phyloP scores from a whole-genome alignment of 305 asterid species.

The Fraxinus paxiana region DNA sequence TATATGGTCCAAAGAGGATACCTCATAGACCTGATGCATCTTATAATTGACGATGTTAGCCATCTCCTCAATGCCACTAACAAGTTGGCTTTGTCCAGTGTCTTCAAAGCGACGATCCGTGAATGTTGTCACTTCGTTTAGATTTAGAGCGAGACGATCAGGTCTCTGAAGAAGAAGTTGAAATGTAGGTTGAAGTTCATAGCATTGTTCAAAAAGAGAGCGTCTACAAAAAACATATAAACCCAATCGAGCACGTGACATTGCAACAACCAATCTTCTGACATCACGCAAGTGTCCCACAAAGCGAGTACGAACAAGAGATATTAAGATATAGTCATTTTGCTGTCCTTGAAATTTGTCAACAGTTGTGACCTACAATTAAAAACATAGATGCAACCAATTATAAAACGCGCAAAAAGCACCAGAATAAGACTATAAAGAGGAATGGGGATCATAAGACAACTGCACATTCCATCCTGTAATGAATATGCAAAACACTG shows the following conservation, averaged over 20 bases:
- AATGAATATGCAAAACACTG: not conserved
- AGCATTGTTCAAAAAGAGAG: constrained; percentile 90
- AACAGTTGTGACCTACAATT: constrained; percentile 74
- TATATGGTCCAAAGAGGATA: constrained; percentile 16
- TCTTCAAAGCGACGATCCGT: constrained; percentile 83
- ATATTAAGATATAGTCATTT: constrained; percentile 75
- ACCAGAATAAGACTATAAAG: not conserved
- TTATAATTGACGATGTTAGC: constrained; percentile 68
- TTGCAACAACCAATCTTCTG: constrained; percentile 92
- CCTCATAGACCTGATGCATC: constrained; percentile 75
- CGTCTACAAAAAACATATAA: constrained; percentile 87
- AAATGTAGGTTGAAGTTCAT: constrained; percentile 92
- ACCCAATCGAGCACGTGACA: constrained; percentile 99
- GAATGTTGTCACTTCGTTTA: constrained; percentile 49
- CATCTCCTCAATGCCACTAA: constrained; percentile 77
- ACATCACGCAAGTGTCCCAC: constrained; percentile 99
- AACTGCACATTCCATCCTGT: not conserved
- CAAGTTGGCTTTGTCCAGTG: constrained; percentile 48
- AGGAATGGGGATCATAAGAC: not conserved
- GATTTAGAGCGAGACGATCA: constrained; percentile 67
- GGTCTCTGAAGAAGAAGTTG: constrained; percentile 80
- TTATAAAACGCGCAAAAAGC: not conserved
- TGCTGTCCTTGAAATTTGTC: constrained; percentile 99
- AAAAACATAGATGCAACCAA: constrained; percentile 10
- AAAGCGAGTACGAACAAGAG: constrained; percentile 91